phyloP scores from a whole-genome alignment of 306 rosid genomes.

The Lathyrus oleraceus region DNA sequence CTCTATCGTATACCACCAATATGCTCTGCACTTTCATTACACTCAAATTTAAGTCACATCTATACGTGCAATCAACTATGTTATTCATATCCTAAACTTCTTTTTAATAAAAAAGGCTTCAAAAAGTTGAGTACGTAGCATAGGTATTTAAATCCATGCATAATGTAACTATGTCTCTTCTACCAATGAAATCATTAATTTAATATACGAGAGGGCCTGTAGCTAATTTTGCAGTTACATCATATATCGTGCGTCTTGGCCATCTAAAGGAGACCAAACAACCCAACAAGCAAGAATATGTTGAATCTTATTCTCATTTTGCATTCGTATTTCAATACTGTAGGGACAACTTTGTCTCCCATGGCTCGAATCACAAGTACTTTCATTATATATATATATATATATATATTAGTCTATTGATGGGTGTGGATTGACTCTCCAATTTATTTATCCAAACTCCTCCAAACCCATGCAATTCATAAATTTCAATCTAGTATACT shows the following conservation, averaged over 20 bases:
- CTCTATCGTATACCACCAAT: conserved; percentile 48
- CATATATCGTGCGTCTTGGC: conserved; percentile 47
- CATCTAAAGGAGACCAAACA: conserved; percentile 64
- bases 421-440: too few species aligned
- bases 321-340: conserved; percentile 68
- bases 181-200: conserved; percentile 28
- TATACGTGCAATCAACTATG: conserved; percentile 23
- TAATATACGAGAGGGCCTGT: conserved; percentile 18
- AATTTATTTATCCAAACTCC: too few species aligned
- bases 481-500: too few species aligned
- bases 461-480: too few species aligned
- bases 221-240: conserved; percentile 35
- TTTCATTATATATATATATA: not conserved
- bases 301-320: conserved; percentile 43
- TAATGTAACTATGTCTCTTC: conserved; percentile 21
- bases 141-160: conserved; percentile 45
- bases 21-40: conserved; percentile 42
- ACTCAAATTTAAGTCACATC: not conserved
- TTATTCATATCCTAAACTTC: not conserved
- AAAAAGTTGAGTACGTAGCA: conserved; percentile 32
- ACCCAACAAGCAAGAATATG: conserved; percentile 50
- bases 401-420: too few species aligned
- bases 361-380: conserved; percentile 50
- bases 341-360: conserved; percentile 84
- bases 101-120: conserved; percentile 5